Base-by-base conservation (phyloP, 352 stramenopile species). In the Globisporangium emineosum region DNA sequence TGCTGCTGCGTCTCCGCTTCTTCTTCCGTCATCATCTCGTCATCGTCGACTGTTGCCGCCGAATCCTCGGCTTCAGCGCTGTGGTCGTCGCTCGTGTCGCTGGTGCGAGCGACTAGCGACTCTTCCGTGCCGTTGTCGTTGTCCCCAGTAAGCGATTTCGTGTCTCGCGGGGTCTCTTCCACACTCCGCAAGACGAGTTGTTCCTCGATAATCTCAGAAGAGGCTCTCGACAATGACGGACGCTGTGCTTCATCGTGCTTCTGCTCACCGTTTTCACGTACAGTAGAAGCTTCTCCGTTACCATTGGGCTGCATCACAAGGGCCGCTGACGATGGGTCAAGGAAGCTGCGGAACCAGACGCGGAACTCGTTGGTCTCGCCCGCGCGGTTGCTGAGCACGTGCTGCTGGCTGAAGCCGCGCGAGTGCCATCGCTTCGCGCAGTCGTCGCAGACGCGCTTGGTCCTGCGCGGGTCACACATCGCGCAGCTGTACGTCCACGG, bases 381-480 rank as follows among this genome's bases (percentile, higher is more conserved):
- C 2, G 29, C 21, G 27, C 68, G 68, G 55, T 73, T 72, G 25
- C 53, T 60, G 15, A 81, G 58, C 27, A 57, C 45, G 64, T 83
- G 75, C 37, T 71, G 42, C 5, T 59, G 62, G n/a, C 67, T 72
- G 51, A 70, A 68, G 15, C 75, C 75, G 58, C 75, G 70, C 60
- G 72, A 68, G 67, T 83, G 75, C 75, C 75, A 83, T 2, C 66
- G 69, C 51, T 57, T 59, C 5, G 75, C 57, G 50, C 75, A 83
- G 2, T 54, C 61, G 9, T 59, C 19, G 50, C 75, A 83, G 10
- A 79, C 27, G 0, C 47, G 60, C 57, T 83, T 80, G 8, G 53
- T 47, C 30, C 50, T 56, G 0, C 75, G 68, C 32, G 68, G 64
- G 43, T 83, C 75, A 52, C 75, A 83, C 66, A 57, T 69, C 19